Evolutionary conservation across 1,284 basidiomycete species (phyloP).

Genomic region (Microbotryum scabiosae): DNA sequence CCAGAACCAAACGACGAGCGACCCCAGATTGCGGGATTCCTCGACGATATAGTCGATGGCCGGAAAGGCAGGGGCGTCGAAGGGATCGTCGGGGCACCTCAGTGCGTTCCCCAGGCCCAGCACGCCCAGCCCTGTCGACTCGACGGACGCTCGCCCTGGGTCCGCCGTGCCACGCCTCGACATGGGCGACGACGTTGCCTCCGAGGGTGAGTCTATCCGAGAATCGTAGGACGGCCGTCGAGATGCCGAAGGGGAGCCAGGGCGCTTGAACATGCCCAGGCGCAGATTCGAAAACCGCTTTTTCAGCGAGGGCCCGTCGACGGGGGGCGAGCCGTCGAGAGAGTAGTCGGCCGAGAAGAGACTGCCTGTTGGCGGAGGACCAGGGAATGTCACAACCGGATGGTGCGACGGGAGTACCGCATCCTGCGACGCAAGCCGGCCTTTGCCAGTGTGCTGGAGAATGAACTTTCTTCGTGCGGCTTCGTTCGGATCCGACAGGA

Average conservation of each 20-base stretch:
- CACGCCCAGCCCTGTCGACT: conserved; percentile 1
- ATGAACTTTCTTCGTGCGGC: conserved; percentile 26
- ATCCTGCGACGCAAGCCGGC: conserved; percentile 32
- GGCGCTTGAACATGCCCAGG: no score
- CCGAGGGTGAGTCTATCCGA: no score
- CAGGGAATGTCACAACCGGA: conserved; percentile 6
- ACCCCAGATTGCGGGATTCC: conserved; percentile 32
- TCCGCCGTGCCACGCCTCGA: not conserved
- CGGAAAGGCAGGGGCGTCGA: not conserved
- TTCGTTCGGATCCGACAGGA: conserved; percentile 23
- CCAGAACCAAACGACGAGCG: conserved; percentile 32
- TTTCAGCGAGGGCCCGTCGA: not conserved
- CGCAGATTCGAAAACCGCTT: not conserved
- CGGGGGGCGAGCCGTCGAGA: no score
- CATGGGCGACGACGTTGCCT: not conserved
- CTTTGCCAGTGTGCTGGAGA: conserved; percentile 29
- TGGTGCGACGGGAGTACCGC: conserved; percentile 18
- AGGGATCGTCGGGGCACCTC: no score
- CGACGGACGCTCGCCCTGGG: not conserved
- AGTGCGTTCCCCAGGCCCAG: not conserved
- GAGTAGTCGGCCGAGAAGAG: no score
- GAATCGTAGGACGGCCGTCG: no score
- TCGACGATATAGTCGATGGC: conserved; percentile 26
- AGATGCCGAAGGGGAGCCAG: no score
- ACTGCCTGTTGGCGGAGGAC: not conserved